Evolutionary conservation across 768 basidiomycete genomes (phyloP).

Genomic region (Pisolithus orientalis): DNA sequence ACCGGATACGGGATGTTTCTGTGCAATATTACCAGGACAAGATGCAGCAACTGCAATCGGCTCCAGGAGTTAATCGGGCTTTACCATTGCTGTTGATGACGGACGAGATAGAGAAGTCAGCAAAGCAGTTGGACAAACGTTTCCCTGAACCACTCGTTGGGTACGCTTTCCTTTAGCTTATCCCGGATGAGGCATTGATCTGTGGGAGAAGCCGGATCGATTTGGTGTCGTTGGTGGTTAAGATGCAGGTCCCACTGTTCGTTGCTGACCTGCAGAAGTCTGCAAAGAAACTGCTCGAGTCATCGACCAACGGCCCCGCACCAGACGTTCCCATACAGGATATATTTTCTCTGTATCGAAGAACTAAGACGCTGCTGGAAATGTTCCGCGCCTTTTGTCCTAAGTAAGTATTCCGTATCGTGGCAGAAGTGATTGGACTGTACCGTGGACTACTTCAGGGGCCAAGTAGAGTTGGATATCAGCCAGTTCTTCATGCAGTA

Average conservation of each 20-base stretch:
- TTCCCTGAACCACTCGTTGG: slow-evolving; percentile 81
- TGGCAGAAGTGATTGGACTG: neutral
- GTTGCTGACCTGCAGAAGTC: slow-evolving; percentile 61
- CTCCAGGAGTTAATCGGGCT: slow-evolving; percentile 76
- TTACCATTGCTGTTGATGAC: slow-evolving; percentile 79
- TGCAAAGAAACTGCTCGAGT: slow-evolving; percentile 71
- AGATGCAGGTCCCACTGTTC: slow-evolving; percentile 58
- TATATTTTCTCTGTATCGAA: slow-evolving; percentile 79
- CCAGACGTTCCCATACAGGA: slow-evolving; percentile 88
- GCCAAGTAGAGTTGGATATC: slow-evolving; percentile 59
- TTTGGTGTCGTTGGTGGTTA: slow-evolving; percentile 69
- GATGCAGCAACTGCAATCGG: slow-evolving; percentile 54
- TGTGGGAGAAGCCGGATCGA: slow-evolving; percentile 54
- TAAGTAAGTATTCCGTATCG: slow-evolving; percentile 43
- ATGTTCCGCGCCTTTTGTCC: slow-evolving; percentile 82
- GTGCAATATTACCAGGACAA: slow-evolving; percentile 57
- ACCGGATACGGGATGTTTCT: slow-evolving; percentile 54
- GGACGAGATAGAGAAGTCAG: slow-evolving; percentile 81
- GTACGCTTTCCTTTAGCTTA: slow-evolving; percentile 35
- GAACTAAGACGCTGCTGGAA: slow-evolving; percentile 65
- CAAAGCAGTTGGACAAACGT: slow-evolving; percentile 78
- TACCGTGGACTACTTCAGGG: slow-evolving; percentile 30
- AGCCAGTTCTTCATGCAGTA: slow-evolving; percentile 81
- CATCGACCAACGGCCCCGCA: slow-evolving; percentile 80
- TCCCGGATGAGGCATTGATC: neutral